These are phyloP conservation scores for Cunninghamia lanceolata DNA, from an alignment of 75 land plant genomes.

Conservation along the genomic window DNA sequence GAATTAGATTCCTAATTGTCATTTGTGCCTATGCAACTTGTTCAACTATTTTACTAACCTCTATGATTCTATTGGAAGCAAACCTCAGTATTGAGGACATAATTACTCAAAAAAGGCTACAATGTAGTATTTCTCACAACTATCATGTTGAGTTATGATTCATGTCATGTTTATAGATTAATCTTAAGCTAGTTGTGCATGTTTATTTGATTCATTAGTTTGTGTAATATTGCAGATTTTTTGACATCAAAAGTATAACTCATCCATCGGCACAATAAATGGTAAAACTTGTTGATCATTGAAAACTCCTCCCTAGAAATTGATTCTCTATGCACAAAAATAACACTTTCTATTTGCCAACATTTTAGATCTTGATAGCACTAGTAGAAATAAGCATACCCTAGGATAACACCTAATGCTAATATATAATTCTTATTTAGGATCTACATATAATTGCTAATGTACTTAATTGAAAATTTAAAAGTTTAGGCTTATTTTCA, in stretches of 20 bases:
- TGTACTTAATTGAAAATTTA: background rate
- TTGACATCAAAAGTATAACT: background rate
- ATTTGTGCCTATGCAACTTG: slow-evolving; percentile 21
- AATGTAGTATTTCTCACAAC: background rate
- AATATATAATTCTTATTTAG: background rate
- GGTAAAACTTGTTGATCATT: background rate
- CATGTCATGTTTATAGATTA: background rate
- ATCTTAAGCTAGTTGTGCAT: background rate
- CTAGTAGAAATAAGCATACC: slow-evolving; percentile 33
- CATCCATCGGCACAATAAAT: background rate
- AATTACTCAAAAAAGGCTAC: slow-evolving; percentile 6
- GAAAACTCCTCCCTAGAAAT: background rate
- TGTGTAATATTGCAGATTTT: background rate
- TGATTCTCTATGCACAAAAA: background rate
- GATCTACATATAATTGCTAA: background rate
- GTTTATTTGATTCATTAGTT: background rate
- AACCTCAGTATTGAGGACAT: slow-evolving; percentile 58
- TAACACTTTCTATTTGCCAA: background rate
- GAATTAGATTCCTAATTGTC: background rate
- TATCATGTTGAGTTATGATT: background rate
- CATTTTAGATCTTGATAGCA: background rate
- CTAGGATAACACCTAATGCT: slow-evolving; percentile 40
- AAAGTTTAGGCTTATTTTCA: background rate
- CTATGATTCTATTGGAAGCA: slow-evolving; percentile 54
- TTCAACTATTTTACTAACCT: slow-evolving; percentile 58